Conservation (phyloP, 139 green algal species). For the Micromonas commoda region DNA sequence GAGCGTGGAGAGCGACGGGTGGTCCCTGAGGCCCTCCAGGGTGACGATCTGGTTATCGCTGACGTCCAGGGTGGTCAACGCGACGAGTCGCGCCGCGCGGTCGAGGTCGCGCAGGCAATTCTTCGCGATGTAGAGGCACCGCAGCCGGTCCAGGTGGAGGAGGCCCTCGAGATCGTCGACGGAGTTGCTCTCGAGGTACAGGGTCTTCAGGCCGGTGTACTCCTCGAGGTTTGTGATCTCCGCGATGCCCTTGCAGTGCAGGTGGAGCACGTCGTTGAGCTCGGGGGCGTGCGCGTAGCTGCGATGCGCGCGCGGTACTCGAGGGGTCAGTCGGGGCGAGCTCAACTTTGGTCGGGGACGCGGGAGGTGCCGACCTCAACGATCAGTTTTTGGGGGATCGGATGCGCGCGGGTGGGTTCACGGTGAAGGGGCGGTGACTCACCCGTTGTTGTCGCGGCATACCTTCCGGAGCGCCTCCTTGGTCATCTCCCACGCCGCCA, state of each 20-base stretch:
- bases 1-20: background rate
- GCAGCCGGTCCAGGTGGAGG: constrained; percentile 46
- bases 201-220: constrained; percentile 60
- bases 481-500: constrained; percentile 40
- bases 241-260: constrained; percentile 66
- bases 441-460: constrained; percentile 58
- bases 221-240: constrained; percentile 48
- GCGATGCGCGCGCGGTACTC: background rate
- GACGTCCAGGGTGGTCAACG: constrained; percentile 50
- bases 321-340: no score
- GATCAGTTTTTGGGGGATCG: background rate
- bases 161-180: constrained; percentile 55
- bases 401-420: background rate
- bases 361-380: background rate
- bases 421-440: constrained; percentile 13
- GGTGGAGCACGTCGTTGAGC: constrained; percentile 68
- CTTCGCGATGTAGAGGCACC: constrained; percentile 58
- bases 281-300: constrained; percentile 57
- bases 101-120: constrained; percentile 50
- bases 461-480: constrained; percentile 47
- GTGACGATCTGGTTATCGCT: constrained; percentile 53
- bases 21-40: background rate
- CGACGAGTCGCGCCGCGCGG: constrained; percentile 45
- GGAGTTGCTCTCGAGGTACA: constrained; percentile 71
- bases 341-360: background rate